Evolutionary conservation across 495 filamentous ascomycete species (phyloP).

Genomic region (Penicillium steckii): DNA sequence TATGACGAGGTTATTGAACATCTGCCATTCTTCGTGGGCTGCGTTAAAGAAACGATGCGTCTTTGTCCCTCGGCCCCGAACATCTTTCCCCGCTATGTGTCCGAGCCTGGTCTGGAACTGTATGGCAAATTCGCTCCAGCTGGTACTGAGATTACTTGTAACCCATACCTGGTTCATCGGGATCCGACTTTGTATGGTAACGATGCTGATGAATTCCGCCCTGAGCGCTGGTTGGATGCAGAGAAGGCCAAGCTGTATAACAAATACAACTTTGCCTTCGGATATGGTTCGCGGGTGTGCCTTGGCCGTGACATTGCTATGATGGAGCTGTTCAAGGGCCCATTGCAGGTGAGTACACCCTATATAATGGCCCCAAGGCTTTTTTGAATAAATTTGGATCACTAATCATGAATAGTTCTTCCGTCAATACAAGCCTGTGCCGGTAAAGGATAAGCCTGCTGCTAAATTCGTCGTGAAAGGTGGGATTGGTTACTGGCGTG

Average conservation of each 20-base stretch:
- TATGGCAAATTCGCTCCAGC: constrained; percentile 54
- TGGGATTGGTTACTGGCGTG: constrained; percentile 47
- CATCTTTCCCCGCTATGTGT: constrained; percentile 46
- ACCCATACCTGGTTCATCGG: constrained; percentile 53
- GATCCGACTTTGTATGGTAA: constrained; percentile 51
- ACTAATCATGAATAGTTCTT: constrained; percentile 31
- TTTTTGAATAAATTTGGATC: not conserved
- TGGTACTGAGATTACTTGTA: constrained; percentile 57
- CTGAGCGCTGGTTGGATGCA: constrained; percentile 42
- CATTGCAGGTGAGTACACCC: constrained; percentile 40
- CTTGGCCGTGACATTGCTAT: constrained; percentile 54
- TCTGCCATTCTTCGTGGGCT: constrained; percentile 48
- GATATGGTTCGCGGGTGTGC: constrained; percentile 53
- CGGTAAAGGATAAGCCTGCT: constrained; percentile 32
- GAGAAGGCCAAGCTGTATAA: constrained; percentile 46
- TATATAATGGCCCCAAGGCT: not conserved
- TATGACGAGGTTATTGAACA: constrained; percentile 44
- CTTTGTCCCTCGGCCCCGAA: constrained; percentile 53
- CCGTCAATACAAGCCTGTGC: constrained; percentile 32
- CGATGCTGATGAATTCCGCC: constrained; percentile 37
- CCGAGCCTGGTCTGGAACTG: constrained; percentile 51
- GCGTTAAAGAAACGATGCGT: constrained; percentile 53
- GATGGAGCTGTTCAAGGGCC: constrained; percentile 56
- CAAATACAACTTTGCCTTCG: constrained; percentile 54
- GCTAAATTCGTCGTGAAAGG: constrained; percentile 45